These are phyloP conservation scores for Nothopassalora personata DNA, from an alignment of 2,329 filamentous ascomycete genomes.

Conservation along the genomic window DNA sequence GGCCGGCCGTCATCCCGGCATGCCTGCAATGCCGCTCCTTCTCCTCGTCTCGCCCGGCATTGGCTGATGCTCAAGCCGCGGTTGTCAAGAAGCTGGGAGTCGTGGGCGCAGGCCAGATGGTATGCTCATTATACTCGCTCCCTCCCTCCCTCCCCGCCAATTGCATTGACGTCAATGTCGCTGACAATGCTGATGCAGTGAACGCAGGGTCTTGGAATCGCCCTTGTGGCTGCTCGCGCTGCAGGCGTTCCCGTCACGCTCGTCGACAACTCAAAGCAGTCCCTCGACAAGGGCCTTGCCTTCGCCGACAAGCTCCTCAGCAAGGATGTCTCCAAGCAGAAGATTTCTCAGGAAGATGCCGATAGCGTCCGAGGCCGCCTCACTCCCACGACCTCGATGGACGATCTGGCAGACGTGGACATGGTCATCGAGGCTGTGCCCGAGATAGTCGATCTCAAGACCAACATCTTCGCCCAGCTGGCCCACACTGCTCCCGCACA, in stretches of 20 bases:
- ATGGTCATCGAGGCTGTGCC: slow-evolving; percentile 98
- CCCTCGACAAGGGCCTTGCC: slow-evolving; percentile 79
- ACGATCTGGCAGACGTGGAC: slow-evolving; percentile 75
- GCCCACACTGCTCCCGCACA: slow-evolving; percentile 77
- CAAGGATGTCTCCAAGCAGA: slow-evolving; percentile 85
- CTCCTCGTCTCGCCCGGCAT: slow-evolving; percentile 52
- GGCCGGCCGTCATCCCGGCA: slow-evolving; percentile 1
- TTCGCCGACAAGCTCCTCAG: slow-evolving; percentile 93
- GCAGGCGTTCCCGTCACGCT: slow-evolving; percentile 79
- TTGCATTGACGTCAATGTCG: slow-evolving; percentile 10
- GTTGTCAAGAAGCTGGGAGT: slow-evolving; percentile 86
- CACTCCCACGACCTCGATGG: slow-evolving; percentile 64
- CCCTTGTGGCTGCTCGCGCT: slow-evolving; percentile 81
- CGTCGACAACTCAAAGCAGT: slow-evolving; percentile 76
- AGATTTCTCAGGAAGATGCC: slow-evolving; percentile 76
- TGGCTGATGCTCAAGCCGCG: slow-evolving; percentile 53
- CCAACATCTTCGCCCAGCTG: slow-evolving; percentile 76
- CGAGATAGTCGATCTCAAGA: slow-evolving; percentile 73
- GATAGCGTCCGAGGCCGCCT: slow-evolving; percentile 66
- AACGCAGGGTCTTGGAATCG: slow-evolving; percentile 82
- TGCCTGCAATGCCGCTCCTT: slow-evolving; percentile 46
- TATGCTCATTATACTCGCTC: slow-evolving; percentile 14
- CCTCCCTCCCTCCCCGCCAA: slow-evolving; percentile 3
- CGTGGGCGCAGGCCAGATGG: slow-evolving; percentile 70
- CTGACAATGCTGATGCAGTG: slow-evolving; percentile 14